Evolutionary conservation across 768 basidiomycete genomes (phyloP).

Genomic region (Mycena rosella): DNA sequence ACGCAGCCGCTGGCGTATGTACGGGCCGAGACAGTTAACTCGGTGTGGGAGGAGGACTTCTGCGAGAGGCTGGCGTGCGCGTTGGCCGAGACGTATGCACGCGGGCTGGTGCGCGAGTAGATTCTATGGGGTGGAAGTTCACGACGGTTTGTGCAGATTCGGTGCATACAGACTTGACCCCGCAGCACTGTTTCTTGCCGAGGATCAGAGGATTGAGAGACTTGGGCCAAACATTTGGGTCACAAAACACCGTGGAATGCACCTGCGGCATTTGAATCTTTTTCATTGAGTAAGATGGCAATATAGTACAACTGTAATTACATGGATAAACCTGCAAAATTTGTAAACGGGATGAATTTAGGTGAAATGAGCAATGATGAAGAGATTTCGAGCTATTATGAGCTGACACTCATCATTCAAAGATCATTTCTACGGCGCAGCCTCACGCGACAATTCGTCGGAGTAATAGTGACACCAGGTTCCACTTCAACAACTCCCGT

Average conservation of each 20-base stretch:
- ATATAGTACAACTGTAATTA: conserved; percentile 15
- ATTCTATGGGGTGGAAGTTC: conserved; percentile 20
- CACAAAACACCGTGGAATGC: conserved; percentile 13
- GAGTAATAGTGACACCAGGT: too few relatives aligned
- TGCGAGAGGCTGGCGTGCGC: conserved; percentile 8
- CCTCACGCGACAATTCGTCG: too few relatives aligned
- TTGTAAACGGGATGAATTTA: conserved; percentile 12
- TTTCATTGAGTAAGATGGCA: conserved; percentile 13
- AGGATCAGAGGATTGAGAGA: conserved; percentile 16
- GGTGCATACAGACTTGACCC: conserved; percentile 6
- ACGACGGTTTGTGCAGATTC: conserved; percentile 1
- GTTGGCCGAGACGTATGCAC: conserved; percentile 18
- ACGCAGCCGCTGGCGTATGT: conserved; percentile 16
- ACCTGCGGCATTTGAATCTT: conserved; percentile 14
- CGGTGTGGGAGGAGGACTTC: conserved; percentile 17
- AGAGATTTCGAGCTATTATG: too few relatives aligned
- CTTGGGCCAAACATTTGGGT: background rate
- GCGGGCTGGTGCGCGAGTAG: conserved; percentile 22
- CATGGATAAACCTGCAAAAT: conserved; percentile 12
- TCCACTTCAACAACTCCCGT: too few relatives aligned
- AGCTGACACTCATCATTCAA: too few relatives aligned
- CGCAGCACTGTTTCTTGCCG: conserved; percentile 13
- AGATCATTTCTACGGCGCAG: too few relatives aligned
- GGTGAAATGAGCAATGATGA: conserved; percentile 7
- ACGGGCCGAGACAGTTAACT: conserved; percentile 7